Percentiles rank a stretch among this genome's conserved stretches.
phyloP scores from a whole-genome alignment of 2,329 filamentous ascomycete species.

The Colletotrichum paranaense region DNA sequence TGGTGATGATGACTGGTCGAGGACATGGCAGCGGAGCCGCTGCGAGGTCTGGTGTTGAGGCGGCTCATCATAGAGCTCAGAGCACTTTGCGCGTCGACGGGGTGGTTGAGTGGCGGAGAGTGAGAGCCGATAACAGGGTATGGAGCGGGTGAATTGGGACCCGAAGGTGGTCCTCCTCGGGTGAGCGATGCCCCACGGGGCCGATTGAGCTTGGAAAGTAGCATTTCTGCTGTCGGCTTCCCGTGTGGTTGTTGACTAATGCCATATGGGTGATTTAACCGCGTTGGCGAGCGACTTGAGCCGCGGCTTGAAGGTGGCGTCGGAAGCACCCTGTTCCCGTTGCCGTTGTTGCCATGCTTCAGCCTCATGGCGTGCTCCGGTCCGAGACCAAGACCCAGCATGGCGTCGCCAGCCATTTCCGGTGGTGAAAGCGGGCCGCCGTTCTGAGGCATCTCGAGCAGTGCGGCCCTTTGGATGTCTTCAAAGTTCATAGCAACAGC shows the following conservation, averaged over 20 bases:
- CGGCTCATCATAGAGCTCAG: conserved; percentile 47
- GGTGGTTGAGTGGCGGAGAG: conserved; percentile 42
- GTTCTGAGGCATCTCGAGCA: conserved; percentile 36
- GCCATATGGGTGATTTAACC: conserved; percentile 27
- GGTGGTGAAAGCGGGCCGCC: conserved; percentile 6
- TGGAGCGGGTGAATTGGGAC: not conserved
- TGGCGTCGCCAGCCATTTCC: conserved; percentile 10
- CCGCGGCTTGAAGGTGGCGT: conserved; percentile 49
- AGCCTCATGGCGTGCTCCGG: not conserved
- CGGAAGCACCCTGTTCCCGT: conserved; percentile 20
- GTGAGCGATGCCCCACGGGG: conserved; percentile 10
- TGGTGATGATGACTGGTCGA: not conserved
- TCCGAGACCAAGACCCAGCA: not conserved
- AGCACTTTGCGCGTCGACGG: conserved; percentile 37
- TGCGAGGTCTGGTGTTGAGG: conserved; percentile 45
- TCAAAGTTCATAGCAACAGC: conserved; percentile 45
- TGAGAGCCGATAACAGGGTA: conserved; percentile 36
- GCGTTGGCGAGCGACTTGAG: conserved; percentile 43
- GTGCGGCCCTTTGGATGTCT: conserved; percentile 42
- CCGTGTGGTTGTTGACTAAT: not conserved
- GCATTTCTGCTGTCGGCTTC: conserved; percentile 32
- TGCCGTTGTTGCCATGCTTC: conserved; percentile 20
- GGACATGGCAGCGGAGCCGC: conserved; percentile 34
- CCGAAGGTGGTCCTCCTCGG: not conserved
- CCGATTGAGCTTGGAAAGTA: conserved; percentile 29